Evolutionary conservation across 495 filamentous ascomycete genomes (phyloP).

Genomic region (Hyaloscypha bicolor): DNA sequence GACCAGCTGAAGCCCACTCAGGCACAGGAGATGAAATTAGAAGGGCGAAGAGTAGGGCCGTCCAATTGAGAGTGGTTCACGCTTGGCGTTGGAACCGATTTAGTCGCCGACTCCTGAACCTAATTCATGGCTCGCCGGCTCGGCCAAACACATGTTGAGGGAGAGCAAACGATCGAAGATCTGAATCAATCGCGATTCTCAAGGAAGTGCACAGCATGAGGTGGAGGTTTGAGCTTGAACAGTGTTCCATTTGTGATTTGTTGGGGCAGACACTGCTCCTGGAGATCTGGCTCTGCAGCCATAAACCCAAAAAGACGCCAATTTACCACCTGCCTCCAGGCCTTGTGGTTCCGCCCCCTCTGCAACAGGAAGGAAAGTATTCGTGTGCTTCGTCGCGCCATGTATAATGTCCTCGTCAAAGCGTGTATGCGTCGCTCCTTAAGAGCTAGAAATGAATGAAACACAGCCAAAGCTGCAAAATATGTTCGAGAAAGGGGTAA

Average conservation of each 20-base stretch:
- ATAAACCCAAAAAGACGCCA: background rate
- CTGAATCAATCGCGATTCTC: background rate
- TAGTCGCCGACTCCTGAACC: background rate
- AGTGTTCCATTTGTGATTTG: background rate
- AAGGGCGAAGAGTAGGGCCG: background rate
- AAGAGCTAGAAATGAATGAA: conserved; percentile 23
- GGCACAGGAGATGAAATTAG: background rate
- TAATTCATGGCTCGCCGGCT: background rate
- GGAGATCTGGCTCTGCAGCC: background rate
- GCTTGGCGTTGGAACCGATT: background rate
- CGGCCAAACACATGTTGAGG: background rate
- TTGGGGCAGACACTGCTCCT: background rate
- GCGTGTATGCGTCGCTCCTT: conserved; percentile 16
- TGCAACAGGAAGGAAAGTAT: conserved; percentile 8
- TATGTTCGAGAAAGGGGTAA: conserved; percentile 18
- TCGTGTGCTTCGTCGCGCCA: conserved; percentile 27
- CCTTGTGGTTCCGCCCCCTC: background rate
- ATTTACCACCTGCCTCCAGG: background rate
- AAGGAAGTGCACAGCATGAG: background rate
- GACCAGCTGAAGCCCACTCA: background rate
- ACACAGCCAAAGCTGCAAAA: conserved; percentile 12
- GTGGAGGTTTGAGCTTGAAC: background rate
- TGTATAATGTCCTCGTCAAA: conserved; percentile 15
- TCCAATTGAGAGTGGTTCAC: background rate
- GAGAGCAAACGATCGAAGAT: background rate